Evolutionary conservation across 2,329 filamentous ascomycete genomes (phyloP).

Genomic region (Microsporum audouinii): DNA sequence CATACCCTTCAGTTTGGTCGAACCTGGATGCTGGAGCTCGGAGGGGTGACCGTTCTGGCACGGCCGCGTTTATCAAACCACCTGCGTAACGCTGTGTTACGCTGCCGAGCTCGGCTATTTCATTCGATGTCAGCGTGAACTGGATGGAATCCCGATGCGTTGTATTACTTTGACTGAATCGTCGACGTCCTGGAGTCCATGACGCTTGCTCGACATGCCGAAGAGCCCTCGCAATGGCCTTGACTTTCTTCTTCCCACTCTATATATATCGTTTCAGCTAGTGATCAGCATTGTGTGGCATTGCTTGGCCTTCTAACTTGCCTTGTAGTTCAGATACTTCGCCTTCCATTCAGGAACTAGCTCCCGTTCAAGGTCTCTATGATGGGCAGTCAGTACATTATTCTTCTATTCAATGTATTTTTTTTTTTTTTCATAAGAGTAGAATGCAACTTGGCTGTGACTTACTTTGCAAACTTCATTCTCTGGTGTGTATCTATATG

Average conservation of each 20-base stretch:
- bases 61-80: neutral
- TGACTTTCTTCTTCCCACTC: conserved; percentile 82
- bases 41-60: conserved; percentile 21
- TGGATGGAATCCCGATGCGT: neutral
- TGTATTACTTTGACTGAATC: conserved; percentile 12
- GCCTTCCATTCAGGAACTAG: conserved; percentile 88
- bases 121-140: neutral
- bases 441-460: conserved; percentile 2
- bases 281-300: neutral
- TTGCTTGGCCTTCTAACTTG: conserved; percentile 22
- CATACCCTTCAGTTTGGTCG: conserved; percentile 43
- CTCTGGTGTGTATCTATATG: neutral
- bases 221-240: conserved; percentile 64
- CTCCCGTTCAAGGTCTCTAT: conserved; percentile 68
- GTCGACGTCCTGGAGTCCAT: conserved; percentile 39
- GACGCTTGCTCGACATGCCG: conserved; percentile 46
- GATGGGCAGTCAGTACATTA: neutral
- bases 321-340: conserved; percentile 93
- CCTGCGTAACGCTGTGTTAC: neutral
- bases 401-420: neutral
- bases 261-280: conserved; percentile 20
- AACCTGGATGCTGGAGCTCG: conserved; percentile 26
- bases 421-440: too few relatives aligned
- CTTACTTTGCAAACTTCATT: conserved; percentile 54
- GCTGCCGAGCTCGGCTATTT: neutral